Percentiles rank a stretch among this genome's conserved stretches.
These are phyloP conservation scores for Paecilomyces sp. DNA, from an alignment of 2,329 filamentous ascomycete species.

Conservation along the genomic window DNA sequence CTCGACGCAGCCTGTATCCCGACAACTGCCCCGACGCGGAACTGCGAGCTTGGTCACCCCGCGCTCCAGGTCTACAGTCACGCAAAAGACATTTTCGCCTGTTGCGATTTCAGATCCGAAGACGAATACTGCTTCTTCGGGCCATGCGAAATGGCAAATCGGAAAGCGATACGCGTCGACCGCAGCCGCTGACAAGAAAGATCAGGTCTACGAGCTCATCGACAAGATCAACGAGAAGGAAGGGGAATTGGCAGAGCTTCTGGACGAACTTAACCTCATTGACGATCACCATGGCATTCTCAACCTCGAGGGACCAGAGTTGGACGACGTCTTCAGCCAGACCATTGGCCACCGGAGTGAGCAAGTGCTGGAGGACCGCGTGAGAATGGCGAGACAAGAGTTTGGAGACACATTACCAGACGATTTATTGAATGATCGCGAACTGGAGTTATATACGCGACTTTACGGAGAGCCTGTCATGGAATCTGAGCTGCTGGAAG, in stretches of 20 bases:
- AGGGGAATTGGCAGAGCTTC: constrained; percentile 22
- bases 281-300: constrained; percentile 18
- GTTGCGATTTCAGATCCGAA: background rate
- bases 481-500: constrained; percentile 19
- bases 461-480: constrained; percentile 68
- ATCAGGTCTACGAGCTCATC: constrained; percentile 26
- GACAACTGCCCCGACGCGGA: constrained; percentile 16
- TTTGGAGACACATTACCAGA: constrained; percentile 73
- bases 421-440: constrained; percentile 60
- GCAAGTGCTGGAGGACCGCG: constrained; percentile 34
- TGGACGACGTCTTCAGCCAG: constrained; percentile 20
- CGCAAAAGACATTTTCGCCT: constrained; percentile 4
- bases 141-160: constrained; percentile 5
- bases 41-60: constrained; percentile 12
- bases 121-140: background rate
- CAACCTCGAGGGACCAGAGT: constrained; percentile 16
- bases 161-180: constrained; percentile 18
- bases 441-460: constrained; percentile 69
- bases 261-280: constrained; percentile 27
- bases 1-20: constrained; percentile 13
- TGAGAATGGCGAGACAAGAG: constrained; percentile 63
- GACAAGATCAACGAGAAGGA: constrained; percentile 31
- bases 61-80: constrained; percentile 9
- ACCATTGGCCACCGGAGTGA: constrained; percentile 24
- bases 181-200: constrained; percentile 15